Evolutionary conservation across 2,329 filamentous ascomycete species (phyloP), one percentile per base, ranked within the genome.

Genomic region (Aphanoascus verrucosus): DNA sequence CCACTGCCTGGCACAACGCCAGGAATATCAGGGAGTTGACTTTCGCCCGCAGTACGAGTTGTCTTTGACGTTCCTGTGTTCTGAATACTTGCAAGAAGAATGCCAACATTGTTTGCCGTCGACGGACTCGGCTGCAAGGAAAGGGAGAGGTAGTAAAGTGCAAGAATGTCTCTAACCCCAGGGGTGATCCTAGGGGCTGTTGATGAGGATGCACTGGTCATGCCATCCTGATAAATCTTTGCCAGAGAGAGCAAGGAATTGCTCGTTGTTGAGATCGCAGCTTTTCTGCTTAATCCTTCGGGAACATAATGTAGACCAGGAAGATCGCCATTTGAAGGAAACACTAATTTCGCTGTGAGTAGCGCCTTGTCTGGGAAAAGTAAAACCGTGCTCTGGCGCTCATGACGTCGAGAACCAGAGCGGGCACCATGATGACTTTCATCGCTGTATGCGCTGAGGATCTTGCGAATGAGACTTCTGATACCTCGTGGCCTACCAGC

Each of bases 91-190:
- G 93, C 93, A n/a, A 98, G 80, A 28, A 98, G 76, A 53, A 98
- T 98, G 2, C 93, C 93, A 11, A 98, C 90, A 66, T 98, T 98
- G 66, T 98, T 98, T 0, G 93, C 93, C 0, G 93, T 98, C 0
- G 93, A 98, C 1, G 93, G 93, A 62, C 93, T 97, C 46, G 93
- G 90, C 59, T 96, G 93, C 1, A 98, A 77, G 0, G 93, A 94
- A 2, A 98, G 74, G 0, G 93, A 98, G 2, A 98, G 76, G 64
- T 98, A 98, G 67, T 98, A 98, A 11, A 98, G 78, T 1, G 90
- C 88, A 35, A 98, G 72, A 37, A 98, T 97, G 63, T 98, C 93
- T 41, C 88, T 83, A 20, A 97, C 88, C 1, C 88, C 86, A 43
- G 85, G 83, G 2, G 83, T 79, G 53, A 82, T 81, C 55, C 79